Conservation (phyloP, 2,329 filamentous ascomycete genomes). For the Diaporthe humulicola region DNA sequence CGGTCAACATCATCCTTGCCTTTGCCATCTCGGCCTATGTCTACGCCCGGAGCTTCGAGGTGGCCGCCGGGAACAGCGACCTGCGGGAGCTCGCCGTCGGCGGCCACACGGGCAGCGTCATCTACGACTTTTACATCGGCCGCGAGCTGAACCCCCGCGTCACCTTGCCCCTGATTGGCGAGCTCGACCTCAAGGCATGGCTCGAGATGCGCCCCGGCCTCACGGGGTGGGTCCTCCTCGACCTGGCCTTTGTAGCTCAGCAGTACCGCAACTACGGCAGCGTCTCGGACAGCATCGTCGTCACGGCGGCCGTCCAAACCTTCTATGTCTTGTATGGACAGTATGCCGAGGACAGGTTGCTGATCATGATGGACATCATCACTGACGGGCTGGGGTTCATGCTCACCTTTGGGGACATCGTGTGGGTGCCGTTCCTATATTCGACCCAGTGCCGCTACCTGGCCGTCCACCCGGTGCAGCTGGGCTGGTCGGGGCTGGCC, state of each 20-base stretch:
- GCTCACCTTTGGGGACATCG: conserved; percentile 88
- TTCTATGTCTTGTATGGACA: conserved; percentile 86
- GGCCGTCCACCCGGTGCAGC: conserved; percentile 79
- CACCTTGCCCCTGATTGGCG: conserved; percentile 79
- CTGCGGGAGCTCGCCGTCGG: conserved; percentile 82
- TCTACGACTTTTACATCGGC: conserved; percentile 95
- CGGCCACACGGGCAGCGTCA: conserved; percentile 81
- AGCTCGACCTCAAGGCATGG: conserved; percentile 87
- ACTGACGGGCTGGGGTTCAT: conserved; percentile 93
- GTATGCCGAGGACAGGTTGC: conserved; percentile 85
- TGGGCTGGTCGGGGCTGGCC: conserved; percentile 74
- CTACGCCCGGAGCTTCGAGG: conserved; percentile 83
- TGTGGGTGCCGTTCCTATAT: conserved; percentile 90
- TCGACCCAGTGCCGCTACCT: conserved; percentile 86
- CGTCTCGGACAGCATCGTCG: conserved; percentile 84
- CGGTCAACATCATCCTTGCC: conserved; percentile 81
- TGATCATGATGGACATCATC: conserved; percentile 92
- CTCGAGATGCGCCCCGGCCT: conserved; percentile 88
- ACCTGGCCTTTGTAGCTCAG: conserved; percentile 83
- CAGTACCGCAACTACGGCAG: conserved; percentile 86
- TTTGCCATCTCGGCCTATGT: conserved; percentile 78
- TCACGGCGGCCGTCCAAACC: conserved; percentile 81
- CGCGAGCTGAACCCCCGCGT: conserved; percentile 90
- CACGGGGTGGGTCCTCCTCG: conserved; percentile 86
- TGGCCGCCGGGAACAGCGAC: conserved; percentile 77